These are phyloP conservation scores for Exophiala oligosperma DNA, from an alignment of 2,329 filamentous ascomycete species.

Conservation along the genomic window DNA sequence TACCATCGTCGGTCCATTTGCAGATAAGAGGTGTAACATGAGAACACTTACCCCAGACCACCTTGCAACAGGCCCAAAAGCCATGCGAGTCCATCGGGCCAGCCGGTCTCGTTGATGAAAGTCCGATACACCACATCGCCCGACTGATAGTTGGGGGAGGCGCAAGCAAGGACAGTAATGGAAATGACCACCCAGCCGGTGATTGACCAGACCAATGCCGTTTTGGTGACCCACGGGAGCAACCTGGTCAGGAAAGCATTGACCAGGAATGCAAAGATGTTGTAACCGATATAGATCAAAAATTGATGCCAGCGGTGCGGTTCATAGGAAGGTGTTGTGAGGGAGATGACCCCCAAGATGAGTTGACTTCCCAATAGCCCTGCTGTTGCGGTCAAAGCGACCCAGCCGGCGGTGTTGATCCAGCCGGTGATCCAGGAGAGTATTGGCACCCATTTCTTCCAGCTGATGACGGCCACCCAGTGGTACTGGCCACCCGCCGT, in stretches of 20 bases:
- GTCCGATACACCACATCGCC: conserved; percentile 55
- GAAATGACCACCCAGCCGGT: conserved; percentile 68
- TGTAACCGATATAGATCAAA: conserved; percentile 68
- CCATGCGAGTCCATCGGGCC: conserved; percentile 64
- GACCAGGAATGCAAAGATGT: conserved; percentile 60
- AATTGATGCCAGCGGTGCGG: conserved; percentile 70
- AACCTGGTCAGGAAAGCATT: conserved; percentile 65
- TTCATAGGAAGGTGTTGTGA: conserved; percentile 60
- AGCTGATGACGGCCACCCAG: conserved; percentile 66
- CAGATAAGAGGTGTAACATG: conserved; percentile 46
- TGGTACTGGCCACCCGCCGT: conserved; percentile 62
- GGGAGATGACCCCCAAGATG: conserved; percentile 63
- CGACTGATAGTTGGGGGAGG: conserved; percentile 64
- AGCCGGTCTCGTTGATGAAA: conserved; percentile 69
- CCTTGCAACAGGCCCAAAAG: conserved; percentile 50
- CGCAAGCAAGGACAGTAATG: conserved; percentile 67
- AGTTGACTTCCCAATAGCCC: conserved; percentile 68
- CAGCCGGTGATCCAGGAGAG: conserved; percentile 69
- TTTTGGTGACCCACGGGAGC: conserved; percentile 66
- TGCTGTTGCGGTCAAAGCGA: conserved; percentile 65
- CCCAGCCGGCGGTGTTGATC: conserved; percentile 38
- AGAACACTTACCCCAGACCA: conserved; percentile 54
- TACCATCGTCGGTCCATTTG: background rate
- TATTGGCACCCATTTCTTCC: conserved; percentile 59
- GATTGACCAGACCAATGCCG: conserved; percentile 70